A percentile compares a stretch with the other conserved stretches of the same genome.
Evolutionary conservation across 768 basidiomycete species (phyloP).

Genomic region (Amanita rubescens): DNA sequence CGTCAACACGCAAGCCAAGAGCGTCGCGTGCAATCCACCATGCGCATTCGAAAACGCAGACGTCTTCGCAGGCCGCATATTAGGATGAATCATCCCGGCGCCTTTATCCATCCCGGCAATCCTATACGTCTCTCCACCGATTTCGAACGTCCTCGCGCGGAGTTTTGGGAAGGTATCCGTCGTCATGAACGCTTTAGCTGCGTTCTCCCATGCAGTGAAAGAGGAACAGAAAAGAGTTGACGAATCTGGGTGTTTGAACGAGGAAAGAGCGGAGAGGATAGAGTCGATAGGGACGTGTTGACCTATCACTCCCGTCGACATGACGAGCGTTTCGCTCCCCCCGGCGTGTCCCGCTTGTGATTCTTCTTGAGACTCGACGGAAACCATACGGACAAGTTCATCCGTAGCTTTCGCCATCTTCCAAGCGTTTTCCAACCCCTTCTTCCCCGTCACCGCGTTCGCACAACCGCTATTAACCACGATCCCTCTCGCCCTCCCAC

Average conservation of each 20-base stretch:
- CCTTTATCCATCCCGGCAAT: constrained; percentile 98
- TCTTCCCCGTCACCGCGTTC: constrained; percentile 92
- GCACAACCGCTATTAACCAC: constrained; percentile 97
- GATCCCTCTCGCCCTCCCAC: constrained; percentile 68
- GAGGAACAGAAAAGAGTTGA: constrained; percentile 56
- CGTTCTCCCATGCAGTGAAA: constrained; percentile 75
- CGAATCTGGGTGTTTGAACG: constrained; percentile 19
- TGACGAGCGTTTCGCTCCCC: constrained; percentile 60
- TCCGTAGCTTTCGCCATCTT: constrained; percentile 79
- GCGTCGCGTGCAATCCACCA: constrained; percentile 75
- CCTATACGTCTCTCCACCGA: constrained; percentile 62
- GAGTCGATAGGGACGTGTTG: constrained; percentile 85
- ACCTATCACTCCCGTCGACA: constrained; percentile 98
- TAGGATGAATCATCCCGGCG: too few species aligned
- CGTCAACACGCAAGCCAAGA: too few species aligned
- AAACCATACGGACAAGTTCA: constrained; percentile 42
- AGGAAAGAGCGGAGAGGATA: constrained; percentile 52
- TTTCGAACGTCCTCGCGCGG: constrained; percentile 62
- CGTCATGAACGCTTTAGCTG: too few species aligned
- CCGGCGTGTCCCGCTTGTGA: constrained; percentile 70
- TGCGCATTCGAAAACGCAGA: constrained; percentile 28
- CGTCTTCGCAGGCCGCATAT: too few species aligned
- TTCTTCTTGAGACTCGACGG: too few species aligned
- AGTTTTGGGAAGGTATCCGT: constrained; percentile 97
- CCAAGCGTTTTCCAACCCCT: constrained; percentile 89